A percentile compares a stretch with the other conserved stretches of the same genome.
Evolutionary conservation across 257 asterid species (phyloP).

Genomic region (Solanum boliviense): DNA sequence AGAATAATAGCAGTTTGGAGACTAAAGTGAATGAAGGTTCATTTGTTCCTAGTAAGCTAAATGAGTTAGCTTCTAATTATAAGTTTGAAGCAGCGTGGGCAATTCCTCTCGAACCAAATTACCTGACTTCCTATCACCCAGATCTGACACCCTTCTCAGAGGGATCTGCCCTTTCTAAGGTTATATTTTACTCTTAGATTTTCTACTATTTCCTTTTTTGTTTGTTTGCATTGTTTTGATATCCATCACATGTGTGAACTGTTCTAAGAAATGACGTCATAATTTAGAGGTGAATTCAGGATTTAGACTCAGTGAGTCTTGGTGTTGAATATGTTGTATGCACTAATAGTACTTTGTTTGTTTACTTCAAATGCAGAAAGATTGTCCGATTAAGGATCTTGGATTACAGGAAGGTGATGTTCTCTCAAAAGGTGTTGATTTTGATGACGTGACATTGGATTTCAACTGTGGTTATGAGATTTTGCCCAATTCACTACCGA

Average conservation of each 20-base stretch:
- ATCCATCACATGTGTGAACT: neutral
- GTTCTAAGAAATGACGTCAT: neutral
- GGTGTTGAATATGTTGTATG: constrained; percentile 1
- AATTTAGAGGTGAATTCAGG: neutral
- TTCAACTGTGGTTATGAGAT: constrained; percentile 32
- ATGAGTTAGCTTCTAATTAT: neutral
- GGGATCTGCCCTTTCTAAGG: constrained; percentile 33
- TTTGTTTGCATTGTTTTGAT: neutral
- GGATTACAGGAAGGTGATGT: constrained; percentile 34
- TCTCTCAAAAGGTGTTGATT: constrained; percentile 26
- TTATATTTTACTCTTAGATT: constrained; percentile 6
- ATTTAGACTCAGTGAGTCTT: neutral
- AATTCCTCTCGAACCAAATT: constrained; percentile 12
- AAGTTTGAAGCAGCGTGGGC: neutral
- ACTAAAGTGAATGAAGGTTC: constrained; percentile 3
- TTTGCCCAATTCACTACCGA: constrained; percentile 25
- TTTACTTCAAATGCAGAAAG: constrained; percentile 15
- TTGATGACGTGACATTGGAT: constrained; percentile 31
- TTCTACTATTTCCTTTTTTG: neutral
- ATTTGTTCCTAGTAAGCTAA: neutral
- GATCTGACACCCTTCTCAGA: constrained; percentile 28
- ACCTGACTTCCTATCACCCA: neutral
- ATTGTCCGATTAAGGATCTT: constrained; percentile 27
- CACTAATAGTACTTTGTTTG: constrained; percentile 7
- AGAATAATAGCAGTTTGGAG: neutral